Evolutionary conservation across 2,329 filamentous ascomycete species (phyloP), one percentile per base, ranked within the genome.

Genomic region (Colletotrichum nymphaeae): DNA sequence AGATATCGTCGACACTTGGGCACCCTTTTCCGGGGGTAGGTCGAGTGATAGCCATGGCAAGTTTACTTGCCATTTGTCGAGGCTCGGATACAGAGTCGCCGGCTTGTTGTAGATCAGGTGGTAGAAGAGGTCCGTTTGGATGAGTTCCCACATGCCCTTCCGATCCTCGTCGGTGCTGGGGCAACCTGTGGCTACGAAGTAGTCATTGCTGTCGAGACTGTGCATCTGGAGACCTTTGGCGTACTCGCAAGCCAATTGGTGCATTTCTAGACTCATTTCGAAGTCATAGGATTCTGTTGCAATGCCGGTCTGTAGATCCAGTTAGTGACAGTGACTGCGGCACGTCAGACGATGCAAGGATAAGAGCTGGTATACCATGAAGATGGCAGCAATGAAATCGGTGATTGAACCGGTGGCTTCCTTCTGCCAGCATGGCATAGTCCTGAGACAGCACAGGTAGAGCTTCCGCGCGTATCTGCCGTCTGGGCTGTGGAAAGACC

Each of bases 51-150:
- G 57, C 80, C 79, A 81, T 1, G 80, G 80, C 14, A 82, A 53
- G 46, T 81, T 82, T 52, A 82, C 80, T 26, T 76, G 77, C 80
- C 80, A 82, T 0, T 75, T 71, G 28, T 80, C 77, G 26, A 73
- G 49, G 19, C 57, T 66, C 24, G 77, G 76, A 0, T 78, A 77
- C 6, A 82, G 75, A 0, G 72, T 75, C 0, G 79, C 79, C 7
- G 80, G 79, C 4, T 78, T 81, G 49, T 82, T 79, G 53, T 79
- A 75, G 2, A 82, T 74, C 14, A 82, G 75, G 0, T 80, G 78
- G 49, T 79, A 80, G 67, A 79, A 82, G 8, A 80, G 74, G 26
- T 82, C 80, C 4, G 79, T 76, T n/a, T 82, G 79, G 1, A 82
- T 77, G 2, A 82, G 77, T 28, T 81, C 78, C 80, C 80, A 82